Evolutionary conservation across 2,329 filamentous ascomycete genomes (phyloP), one percentile per base, ranked within the genome.

Genomic region (Aspergillus ochraceus): DNA sequence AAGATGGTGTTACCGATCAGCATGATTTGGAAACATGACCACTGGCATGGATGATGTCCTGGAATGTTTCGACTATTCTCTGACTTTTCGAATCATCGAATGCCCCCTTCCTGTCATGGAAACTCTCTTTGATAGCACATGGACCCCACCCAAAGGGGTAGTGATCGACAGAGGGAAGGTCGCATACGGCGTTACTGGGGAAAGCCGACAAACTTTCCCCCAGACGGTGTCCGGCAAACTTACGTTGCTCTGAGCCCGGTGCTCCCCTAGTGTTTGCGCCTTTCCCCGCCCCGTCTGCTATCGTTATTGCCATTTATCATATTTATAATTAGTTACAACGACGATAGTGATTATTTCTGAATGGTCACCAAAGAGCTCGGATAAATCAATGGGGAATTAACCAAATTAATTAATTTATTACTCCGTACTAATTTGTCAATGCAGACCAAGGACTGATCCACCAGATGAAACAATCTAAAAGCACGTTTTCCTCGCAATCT

Each of bases 391-490:
- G 6, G 9, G 26, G 26, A 17, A 46, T 46, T 36, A 36, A 36
- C 12, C 12, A 36, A 42, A 47, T 47, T 47, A 4, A 47, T 22
- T 22, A 42, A 24, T 47, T 47, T 22, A 47, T 47, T 14, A 47
- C 45, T 47, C 45, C 19, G 45, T 22, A 47, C 6, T 47, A 11
- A 9, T 20, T 47, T 20, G 22, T 9, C 45, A 17, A 42, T 47
- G 22, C 45, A 20, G 9, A 47, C 45, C 19, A 42, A 32, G 49
- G 26, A 14, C 39, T 56, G 60, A 59, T 59, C 57, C 22, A n/a
- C 59, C 20, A 42, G 24, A 51, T 61, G 60, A 61, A 61, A 61
- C 57, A 56, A 54, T 50, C 57, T 57, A 61, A 51, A 24, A 36
- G 45, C 30, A 46, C 42, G 22, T 42, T 55, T 45, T 54, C 36